These are phyloP conservation scores for Ogataea trehaloabstinens DNA, from an alignment of 805 yeast species.

Conservation along the genomic window DNA sequence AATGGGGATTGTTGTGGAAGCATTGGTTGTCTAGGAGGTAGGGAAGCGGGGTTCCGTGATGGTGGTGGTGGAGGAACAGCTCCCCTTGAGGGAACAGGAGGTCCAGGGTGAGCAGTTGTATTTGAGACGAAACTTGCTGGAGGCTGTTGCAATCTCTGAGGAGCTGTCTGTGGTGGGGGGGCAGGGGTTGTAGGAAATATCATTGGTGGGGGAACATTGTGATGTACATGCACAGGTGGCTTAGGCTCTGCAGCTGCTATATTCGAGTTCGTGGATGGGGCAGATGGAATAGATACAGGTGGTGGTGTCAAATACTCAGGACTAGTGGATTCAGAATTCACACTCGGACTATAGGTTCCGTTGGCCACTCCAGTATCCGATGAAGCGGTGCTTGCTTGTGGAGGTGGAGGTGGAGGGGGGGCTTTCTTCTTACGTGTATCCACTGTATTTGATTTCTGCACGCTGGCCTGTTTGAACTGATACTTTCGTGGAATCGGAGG, in stretches of 20 bases:
- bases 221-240: conserved; percentile 15
- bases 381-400: conserved; percentile 20
- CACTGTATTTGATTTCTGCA: conserved; percentile 27
- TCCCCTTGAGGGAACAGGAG: conserved; percentile 25
- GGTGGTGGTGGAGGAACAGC: conserved; percentile 31
- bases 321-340: conserved; percentile 6
- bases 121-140: background rate
- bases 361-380: conserved; percentile 11
- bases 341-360: conserved; percentile 9
- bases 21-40: conserved; percentile 25
- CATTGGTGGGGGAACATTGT: conserved; percentile 3
- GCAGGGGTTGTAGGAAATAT: conserved; percentile 10
- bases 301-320: conserved; percentile 16
- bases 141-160: conserved; percentile 8
- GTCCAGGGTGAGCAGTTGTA: conserved; percentile 9
- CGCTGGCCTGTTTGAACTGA: conserved; percentile 32
- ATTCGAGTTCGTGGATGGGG: background rate
- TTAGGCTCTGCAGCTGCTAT: conserved; percentile 28
- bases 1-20: conserved; percentile 10
- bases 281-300: conserved; percentile 1
- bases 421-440: conserved; percentile 29
- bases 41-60: conserved; percentile 33
- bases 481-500: conserved; percentile 76
- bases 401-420: conserved; percentile 40
- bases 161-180: conserved; percentile 12